Percentiles rank a stretch among this genome's conserved stretches.
These are phyloP conservation scores for Stephanodiscus triporus DNA, from an alignment of 108 stramenopile genomes.

Conservation along the genomic window DNA sequence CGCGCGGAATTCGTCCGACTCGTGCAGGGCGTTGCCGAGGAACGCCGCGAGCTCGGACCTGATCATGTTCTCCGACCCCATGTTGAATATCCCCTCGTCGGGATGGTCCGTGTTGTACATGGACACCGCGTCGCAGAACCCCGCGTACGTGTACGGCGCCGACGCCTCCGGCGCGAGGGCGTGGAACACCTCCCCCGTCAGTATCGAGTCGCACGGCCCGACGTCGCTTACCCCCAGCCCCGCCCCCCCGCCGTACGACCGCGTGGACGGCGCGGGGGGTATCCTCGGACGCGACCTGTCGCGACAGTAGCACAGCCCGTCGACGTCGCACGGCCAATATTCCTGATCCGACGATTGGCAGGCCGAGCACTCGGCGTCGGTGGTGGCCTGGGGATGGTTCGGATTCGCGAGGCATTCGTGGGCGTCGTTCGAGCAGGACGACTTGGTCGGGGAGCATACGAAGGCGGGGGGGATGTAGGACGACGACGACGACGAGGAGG, in stretches of 20 bases:
- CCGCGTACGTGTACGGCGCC: constrained; percentile 29
- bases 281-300: constrained; percentile 14
- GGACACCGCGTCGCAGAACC: constrained; percentile 37
- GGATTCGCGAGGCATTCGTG: constrained; percentile 43
- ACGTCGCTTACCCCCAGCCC: constrained; percentile 4
- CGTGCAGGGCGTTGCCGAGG: constrained; percentile 41
- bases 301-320: constrained; percentile 37
- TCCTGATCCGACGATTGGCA: constrained; percentile 25
- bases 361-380: constrained; percentile 22
- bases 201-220: constrained; percentile 24
- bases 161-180: constrained; percentile 11
- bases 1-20: constrained; percentile 37
- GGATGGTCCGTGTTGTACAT: constrained; percentile 30
- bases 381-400: constrained; percentile 36
- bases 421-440: constrained; percentile 9
- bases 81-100: constrained; percentile 31
- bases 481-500: no score
- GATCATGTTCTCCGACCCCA: constrained; percentile 5
- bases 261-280: constrained; percentile 34
- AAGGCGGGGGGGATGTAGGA: neutral
- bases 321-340: constrained; percentile 46
- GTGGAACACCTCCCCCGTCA: constrained; percentile 20
- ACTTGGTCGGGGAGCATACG: constrained; percentile 6
- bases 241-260: constrained; percentile 8
- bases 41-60: constrained; percentile 36